A percentile compares a stretch with the other conserved stretches of the same genome.
Evolutionary conservation across 2,329 filamentous ascomycete species (phyloP).

Genomic region (Zymoseptoria crescenta): DNA sequence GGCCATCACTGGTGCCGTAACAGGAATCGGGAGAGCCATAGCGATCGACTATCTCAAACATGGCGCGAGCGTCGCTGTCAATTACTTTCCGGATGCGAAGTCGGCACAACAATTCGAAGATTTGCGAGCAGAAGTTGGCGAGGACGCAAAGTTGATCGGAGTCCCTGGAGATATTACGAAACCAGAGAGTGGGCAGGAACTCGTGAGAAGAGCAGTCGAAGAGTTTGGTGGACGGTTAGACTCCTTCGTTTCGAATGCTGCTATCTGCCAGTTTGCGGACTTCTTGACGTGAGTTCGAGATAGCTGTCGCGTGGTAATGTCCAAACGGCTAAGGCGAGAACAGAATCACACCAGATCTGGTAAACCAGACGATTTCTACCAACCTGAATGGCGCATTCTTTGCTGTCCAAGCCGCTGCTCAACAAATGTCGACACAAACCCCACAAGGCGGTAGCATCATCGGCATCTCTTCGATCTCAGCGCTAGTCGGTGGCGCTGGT

Average conservation of each 20-base stretch:
- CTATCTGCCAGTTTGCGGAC: conserved; percentile 79
- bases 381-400: conserved; percentile 89
- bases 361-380: conserved; percentile 63
- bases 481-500: conserved; percentile 66
- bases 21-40: conserved; percentile 81
- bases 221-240: conserved; percentile 45
- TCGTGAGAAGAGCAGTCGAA: conserved; percentile 60
- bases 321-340: conserved; percentile 1
- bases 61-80: conserved; percentile 71
- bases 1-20: conserved; percentile 79
- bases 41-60: conserved; percentile 70
- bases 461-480: conserved; percentile 63
- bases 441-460: conserved; percentile 68
- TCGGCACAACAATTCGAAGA: conserved; percentile 40
- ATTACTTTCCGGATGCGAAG: conserved; percentile 59
- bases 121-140: conserved; percentile 38
- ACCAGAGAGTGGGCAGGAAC: conserved; percentile 59
- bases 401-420: conserved; percentile 73
- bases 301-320: background rate
- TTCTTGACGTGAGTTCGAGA: conserved; percentile 56
- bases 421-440: conserved; percentile 64
- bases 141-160: conserved; percentile 47
- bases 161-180: conserved; percentile 71
- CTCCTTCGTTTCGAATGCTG: conserved; percentile 82
- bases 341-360: conserved; percentile 61